These are phyloP conservation scores for Cladosporium sp. DNA, from an alignment of 2,329 filamentous ascomycete species.

Conservation along the genomic window DNA sequence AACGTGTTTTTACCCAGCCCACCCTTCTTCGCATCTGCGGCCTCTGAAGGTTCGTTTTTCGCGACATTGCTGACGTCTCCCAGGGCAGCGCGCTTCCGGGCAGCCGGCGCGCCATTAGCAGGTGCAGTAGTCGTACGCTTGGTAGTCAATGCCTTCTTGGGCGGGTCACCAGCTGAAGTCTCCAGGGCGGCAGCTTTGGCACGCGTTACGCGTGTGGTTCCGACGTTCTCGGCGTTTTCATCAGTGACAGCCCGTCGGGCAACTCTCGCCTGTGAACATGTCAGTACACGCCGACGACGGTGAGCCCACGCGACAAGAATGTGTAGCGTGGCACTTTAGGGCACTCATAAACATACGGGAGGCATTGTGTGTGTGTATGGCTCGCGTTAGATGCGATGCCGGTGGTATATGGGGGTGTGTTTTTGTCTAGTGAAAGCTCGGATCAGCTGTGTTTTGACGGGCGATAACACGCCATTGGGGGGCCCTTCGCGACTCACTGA, in stretches of 20 bases:
- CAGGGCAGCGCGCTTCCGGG: conserved; percentile 70
- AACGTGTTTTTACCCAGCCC: conserved; percentile 53
- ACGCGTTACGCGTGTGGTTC: conserved; percentile 78
- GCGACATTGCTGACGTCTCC: conserved; percentile 94
- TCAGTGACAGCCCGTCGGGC: conserved; percentile 73
- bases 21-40: conserved; percentile 52
- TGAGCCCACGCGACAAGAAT: conserved; percentile 15
- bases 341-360: conserved; percentile 26
- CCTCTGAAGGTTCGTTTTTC: conserved; percentile 62
- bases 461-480: conserved; percentile 2
- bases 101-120: conserved; percentile 39
- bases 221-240: conserved; percentile 86
- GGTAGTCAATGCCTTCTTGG: conserved; percentile 42
- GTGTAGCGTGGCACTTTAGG: conserved; percentile 20
- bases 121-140: conserved; percentile 41
- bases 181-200: conserved; percentile 74
- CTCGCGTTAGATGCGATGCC: conserved; percentile 19
- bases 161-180: conserved; percentile 51
- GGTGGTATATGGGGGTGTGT: conserved; percentile 12
- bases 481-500: conserved; percentile 10
- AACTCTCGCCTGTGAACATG: conserved; percentile 55
- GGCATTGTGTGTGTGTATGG: conserved; percentile 28
- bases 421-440: conserved; percentile 21
- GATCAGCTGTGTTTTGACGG: conserved; percentile 22
- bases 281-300: conserved; percentile 30